Evolutionary conservation across 176 grass and related monocot genomes (phyloP).

Genomic region (Zea luxurians): DNA sequence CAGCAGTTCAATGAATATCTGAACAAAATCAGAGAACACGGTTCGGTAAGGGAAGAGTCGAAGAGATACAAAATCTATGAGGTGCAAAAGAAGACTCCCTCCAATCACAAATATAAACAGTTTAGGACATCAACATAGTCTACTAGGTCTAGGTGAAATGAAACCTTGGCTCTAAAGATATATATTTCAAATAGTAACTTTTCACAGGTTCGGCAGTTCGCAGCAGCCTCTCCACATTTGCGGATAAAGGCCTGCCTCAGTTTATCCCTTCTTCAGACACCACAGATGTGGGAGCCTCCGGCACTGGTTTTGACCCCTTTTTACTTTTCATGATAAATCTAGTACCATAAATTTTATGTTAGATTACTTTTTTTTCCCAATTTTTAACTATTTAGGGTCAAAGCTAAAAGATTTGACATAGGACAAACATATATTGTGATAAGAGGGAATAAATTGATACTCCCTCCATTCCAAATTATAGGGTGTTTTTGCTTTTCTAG

Average conservation of each 20-base stretch:
- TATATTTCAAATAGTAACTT: neutral
- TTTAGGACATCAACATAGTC: neutral
- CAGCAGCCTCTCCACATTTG: too few species aligned
- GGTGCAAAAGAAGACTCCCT: neutral
- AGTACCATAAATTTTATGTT: neutral
- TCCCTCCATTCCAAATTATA: too few species aligned
- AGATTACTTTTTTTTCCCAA: neutral
- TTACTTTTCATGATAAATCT: neutral
- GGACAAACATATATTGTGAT: neutral
- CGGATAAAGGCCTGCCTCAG: too few species aligned
- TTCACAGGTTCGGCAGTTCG: too few species aligned
- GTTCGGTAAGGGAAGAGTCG: constrained; percentile 23
- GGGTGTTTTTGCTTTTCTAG: too few species aligned
- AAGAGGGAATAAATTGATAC: neutral
- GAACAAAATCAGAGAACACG: constrained; percentile 29
- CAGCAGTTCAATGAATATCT: constrained; percentile 88
- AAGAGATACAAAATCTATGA: neutral
- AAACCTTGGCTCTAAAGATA: neutral
- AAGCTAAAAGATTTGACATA: neutral
- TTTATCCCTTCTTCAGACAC: too few species aligned
- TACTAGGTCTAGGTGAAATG: neutral
- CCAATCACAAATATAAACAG: neutral
- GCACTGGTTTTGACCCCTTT: too few species aligned
- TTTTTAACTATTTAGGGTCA: neutral
- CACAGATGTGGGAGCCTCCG: too few species aligned